Evolutionary conservation across 106 monocot genomes (phyloP).

Genomic region (Platanthera guangdongensis): DNA sequence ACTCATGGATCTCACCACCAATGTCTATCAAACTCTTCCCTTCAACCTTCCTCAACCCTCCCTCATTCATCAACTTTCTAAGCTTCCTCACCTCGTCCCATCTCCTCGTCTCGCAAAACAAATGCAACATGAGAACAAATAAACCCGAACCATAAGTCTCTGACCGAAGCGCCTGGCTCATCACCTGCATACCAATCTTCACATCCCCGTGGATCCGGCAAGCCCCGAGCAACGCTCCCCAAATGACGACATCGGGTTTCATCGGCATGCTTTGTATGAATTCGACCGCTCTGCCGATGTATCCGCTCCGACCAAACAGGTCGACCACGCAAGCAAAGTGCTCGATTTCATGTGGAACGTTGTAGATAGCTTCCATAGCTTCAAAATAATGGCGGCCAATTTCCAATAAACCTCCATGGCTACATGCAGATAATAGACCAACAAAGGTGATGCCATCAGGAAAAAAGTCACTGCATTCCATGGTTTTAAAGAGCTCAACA

Average conservation of each 20-base stretch:
- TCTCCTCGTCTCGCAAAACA: constrained; percentile 29
- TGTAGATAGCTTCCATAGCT: constrained; percentile 38
- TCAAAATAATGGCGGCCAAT: constrained; percentile 41
- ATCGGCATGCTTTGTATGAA: constrained; percentile 51
- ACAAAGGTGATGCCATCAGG: constrained; percentile 61
- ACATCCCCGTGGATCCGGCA: constrained; percentile 61
- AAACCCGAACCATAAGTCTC: constrained; percentile 29
- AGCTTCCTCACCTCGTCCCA: constrained; percentile 38
- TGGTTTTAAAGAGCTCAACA: constrained; percentile 26
- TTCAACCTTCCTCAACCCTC: constrained; percentile 33
- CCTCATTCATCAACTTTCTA: constrained; percentile 44
- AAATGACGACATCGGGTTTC: constrained; percentile 59
- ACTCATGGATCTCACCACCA: constrained; percentile 19
- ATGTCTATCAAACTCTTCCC: constrained; percentile 53
- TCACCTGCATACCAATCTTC: constrained; percentile 26
- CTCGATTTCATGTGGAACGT: constrained; percentile 37
- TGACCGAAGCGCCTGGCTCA: constrained; percentile 52
- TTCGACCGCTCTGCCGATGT: constrained; percentile 28
- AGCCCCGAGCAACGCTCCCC: constrained; percentile 65
- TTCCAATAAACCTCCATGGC: constrained; percentile 47
- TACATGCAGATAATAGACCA: constrained; percentile 54
- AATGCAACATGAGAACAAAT: constrained; percentile 51
- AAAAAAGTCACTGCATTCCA: constrained; percentile 25
- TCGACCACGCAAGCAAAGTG: constrained; percentile 86
- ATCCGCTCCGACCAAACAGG: constrained; percentile 49